Percentiles rank a stretch among this genome's conserved stretches.
Conservation (phyloP, 2,329 filamentous ascomycete genomes). For the Nannizzia gypsea region DNA sequence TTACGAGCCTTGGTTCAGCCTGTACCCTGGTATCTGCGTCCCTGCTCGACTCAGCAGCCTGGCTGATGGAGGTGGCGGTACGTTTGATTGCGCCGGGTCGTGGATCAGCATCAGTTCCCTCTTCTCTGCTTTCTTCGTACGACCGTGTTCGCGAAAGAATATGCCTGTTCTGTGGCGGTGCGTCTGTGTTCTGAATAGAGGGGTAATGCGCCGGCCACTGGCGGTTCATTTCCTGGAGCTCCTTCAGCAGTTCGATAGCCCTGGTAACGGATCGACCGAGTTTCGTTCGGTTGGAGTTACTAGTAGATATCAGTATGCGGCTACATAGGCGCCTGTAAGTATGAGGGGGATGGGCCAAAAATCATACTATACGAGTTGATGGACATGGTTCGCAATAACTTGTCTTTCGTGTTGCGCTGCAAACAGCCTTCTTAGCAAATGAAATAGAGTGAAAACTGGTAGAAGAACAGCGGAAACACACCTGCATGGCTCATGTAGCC, state of each 20-base stretch:
- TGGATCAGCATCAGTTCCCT: conserved; percentile 22
- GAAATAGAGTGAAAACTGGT: neutral
- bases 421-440: conserved; percentile 15
- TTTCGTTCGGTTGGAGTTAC: conserved; percentile 75
- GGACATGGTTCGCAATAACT: conserved; percentile 66
- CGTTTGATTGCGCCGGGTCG: conserved; percentile 49
- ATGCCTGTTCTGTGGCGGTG: conserved; percentile 15
- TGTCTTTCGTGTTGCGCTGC: conserved; percentile 52
- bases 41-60: conserved; percentile 61
- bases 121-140: conserved; percentile 17
- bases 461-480: conserved; percentile 13
- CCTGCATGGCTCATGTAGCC: conserved; percentile 39
- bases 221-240: conserved; percentile 76
- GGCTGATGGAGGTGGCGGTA: conserved; percentile 59
- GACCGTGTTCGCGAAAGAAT: conserved; percentile 27
- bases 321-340: too few species aligned
- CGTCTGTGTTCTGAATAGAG: conserved; percentile 37
- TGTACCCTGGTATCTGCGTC: conserved; percentile 49
- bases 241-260: conserved; percentile 71
- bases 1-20: conserved; percentile 70
- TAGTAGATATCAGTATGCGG: conserved; percentile 21
- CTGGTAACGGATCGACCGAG: conserved; percentile 79
- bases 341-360: neutral
- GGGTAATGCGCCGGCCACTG: conserved; percentile 94
- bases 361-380: conserved; percentile 71